Conservation (phyloP, 164 flowering plant genomes). For the Dillenia turbinata region DNA sequence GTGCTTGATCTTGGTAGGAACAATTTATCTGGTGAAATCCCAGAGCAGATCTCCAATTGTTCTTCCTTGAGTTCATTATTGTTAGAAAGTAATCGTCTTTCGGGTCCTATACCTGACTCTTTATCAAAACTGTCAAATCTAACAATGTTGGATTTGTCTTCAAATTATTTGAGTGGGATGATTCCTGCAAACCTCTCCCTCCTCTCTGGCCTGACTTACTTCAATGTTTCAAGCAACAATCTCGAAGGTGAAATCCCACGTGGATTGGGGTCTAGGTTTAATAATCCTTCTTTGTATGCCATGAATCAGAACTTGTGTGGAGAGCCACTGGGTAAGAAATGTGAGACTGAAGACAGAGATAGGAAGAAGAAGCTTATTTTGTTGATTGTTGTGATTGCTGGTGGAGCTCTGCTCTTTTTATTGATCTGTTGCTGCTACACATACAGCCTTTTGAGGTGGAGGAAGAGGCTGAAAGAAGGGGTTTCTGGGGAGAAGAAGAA, state of each 20-base stretch:
- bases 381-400: conserved; percentile 14
- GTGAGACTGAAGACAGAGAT: neutral
- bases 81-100: conserved; percentile 33
- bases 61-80: conserved; percentile 27
- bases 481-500: conserved; percentile 18
- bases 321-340: conserved; percentile 20
- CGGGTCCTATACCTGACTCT: conserved; percentile 34
- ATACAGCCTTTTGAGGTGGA: conserved; percentile 25
- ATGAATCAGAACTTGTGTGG: conserved; percentile 25
- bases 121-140: conserved; percentile 28
- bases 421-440: conserved; percentile 25
- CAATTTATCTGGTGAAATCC: conserved; percentile 54
- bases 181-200: conserved; percentile 37
- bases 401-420: conserved; percentile 14
- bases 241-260: conserved; percentile 34
- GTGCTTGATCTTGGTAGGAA: conserved; percentile 46
- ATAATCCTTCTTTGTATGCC: conserved; percentile 12
- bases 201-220: conserved; percentile 22
- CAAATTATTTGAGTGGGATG: conserved; percentile 41
- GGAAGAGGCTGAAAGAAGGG: conserved; percentile 15
- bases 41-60: conserved; percentile 35
- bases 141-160: conserved; percentile 37
- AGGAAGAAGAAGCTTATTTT: conserved; percentile 16
- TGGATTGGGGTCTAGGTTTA: conserved; percentile 19
- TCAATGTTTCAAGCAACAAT: conserved; percentile 45